Evolutionary conservation across 2,329 filamentous ascomycete genomes (phyloP).

Genomic region (Fusarium proliferatum): DNA sequence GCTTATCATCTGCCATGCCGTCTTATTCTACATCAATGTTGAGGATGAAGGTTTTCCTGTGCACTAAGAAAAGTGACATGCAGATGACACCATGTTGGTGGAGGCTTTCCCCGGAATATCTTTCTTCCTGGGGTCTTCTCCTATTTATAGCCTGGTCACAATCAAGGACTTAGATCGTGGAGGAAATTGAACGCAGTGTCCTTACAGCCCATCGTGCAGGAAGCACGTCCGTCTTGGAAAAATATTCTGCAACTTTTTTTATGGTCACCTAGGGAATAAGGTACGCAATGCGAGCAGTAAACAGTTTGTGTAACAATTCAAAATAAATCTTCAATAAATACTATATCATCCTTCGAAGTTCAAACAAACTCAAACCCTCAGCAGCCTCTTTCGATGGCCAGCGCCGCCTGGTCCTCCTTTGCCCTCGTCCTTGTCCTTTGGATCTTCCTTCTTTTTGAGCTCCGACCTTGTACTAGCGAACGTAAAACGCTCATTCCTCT

Average conservation of each 20-base stretch:
- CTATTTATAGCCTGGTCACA: neutral
- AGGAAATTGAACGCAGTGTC: rapidly evolving
- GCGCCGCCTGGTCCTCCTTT: neutral
- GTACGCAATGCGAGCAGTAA: neutral
- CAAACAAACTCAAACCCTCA: neutral
- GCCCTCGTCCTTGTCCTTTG: neutral
- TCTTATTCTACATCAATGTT: neutral
- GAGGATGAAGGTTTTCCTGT: neutral
- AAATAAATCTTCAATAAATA: rapidly evolving
- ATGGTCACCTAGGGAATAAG: neutral
- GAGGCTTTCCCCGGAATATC: neutral
- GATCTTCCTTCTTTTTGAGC: neutral
- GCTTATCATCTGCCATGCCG: neutral
- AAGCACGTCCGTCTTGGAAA: no score
- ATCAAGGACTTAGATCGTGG: rapidly evolving
- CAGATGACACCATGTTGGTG: neutral
- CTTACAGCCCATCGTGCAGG: neutral
- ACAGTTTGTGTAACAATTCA: no score
- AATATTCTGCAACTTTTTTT: rapidly evolving
- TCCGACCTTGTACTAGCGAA: neutral
- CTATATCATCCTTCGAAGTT: neutral
- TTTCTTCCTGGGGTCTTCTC: neutral
- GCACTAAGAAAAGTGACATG: neutral
- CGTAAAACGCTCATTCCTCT: rapidly evolving
- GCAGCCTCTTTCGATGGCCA: neutral